These are phyloP conservation scores for Lupinus albus DNA, from an alignment of 306 rosid species.

Conservation along the genomic window DNA sequence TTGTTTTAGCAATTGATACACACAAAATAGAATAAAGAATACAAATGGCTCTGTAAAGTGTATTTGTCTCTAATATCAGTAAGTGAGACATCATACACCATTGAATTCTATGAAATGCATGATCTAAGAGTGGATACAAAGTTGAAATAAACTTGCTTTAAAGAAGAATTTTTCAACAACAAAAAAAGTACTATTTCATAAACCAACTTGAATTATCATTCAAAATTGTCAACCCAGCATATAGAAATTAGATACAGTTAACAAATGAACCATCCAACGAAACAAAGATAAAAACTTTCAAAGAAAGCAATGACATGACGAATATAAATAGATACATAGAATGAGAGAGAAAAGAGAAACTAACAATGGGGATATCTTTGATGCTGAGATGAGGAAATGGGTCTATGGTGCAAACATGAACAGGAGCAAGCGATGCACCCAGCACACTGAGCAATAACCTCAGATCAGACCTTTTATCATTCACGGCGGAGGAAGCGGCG, in stretches of 20 bases:
- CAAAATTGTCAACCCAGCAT: neutral
- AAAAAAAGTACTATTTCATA: neutral
- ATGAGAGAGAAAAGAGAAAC: slow-evolving; percentile 30
- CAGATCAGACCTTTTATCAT: slow-evolving; percentile 85
- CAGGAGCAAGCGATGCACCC: slow-evolving; percentile 95
- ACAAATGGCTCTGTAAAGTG: too few species aligned
- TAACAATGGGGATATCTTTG: slow-evolving; percentile 95
- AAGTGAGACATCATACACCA: too few species aligned
- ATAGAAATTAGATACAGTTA: neutral
- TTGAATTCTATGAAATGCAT: too few species aligned
- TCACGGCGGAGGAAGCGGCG: slow-evolving; percentile 52
- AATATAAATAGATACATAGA: too few species aligned
- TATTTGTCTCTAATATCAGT: too few species aligned
- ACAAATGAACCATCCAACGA: neutral
- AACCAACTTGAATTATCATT: neutral
- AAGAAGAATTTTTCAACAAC: too few species aligned
- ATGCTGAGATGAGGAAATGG: slow-evolving; percentile 91
- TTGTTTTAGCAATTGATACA: too few species aligned
- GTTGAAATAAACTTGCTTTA: too few species aligned
- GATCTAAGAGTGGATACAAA: too few species aligned
- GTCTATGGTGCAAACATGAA: slow-evolving; percentile 81
- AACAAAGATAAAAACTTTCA: too few species aligned
- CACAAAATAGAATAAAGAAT: too few species aligned
- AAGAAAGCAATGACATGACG: too few species aligned
- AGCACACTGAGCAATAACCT: slow-evolving; percentile 89